These are phyloP conservation scores for Mycena epipterygia DNA, from an alignment of 768 basidiomycete genomes.

Conservation along the genomic window DNA sequence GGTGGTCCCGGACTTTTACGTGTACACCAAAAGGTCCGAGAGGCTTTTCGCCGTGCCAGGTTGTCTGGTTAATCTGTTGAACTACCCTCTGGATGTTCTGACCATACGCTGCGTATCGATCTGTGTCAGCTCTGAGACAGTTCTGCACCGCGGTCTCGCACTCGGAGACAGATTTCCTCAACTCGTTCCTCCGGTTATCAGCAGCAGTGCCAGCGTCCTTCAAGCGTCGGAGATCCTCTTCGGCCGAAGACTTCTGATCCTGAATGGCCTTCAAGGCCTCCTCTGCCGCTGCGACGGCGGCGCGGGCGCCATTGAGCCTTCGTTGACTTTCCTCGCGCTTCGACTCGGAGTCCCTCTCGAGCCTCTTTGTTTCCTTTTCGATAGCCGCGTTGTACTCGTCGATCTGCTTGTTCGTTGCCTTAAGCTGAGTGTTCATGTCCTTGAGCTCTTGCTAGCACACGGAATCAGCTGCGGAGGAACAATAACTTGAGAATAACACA, in stretches of 20 bases:
- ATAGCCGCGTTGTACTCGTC: constrained; percentile 63
- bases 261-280: constrained; percentile 33
- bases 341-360: constrained; percentile 69
- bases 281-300: constrained; percentile 56
- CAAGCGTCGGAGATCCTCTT: constrained; percentile 45
- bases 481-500: constrained; percentile 27
- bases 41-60: constrained; percentile 77
- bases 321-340: constrained; percentile 71
- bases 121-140: constrained; percentile 65
- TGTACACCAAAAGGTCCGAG: constrained; percentile 85
- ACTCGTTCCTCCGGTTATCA: constrained; percentile 46
- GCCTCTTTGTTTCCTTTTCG: constrained; percentile 63
- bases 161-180: constrained; percentile 59
- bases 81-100: constrained; percentile 70
- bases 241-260: constrained; percentile 48
- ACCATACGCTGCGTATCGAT: constrained; percentile 75
- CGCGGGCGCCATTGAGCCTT: constrained; percentile 63
- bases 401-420: constrained; percentile 49
- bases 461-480: not conserved
- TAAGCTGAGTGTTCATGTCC: constrained; percentile 59
- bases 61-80: constrained; percentile 60
- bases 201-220: constrained; percentile 52
- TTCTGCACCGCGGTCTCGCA: constrained; percentile 64
- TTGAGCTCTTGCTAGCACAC: constrained; percentile 62
- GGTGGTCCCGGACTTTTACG: constrained; percentile 79